These are phyloP conservation scores for Mycena venus DNA, from an alignment of 768 basidiomycete species.

Conservation along the genomic window DNA sequence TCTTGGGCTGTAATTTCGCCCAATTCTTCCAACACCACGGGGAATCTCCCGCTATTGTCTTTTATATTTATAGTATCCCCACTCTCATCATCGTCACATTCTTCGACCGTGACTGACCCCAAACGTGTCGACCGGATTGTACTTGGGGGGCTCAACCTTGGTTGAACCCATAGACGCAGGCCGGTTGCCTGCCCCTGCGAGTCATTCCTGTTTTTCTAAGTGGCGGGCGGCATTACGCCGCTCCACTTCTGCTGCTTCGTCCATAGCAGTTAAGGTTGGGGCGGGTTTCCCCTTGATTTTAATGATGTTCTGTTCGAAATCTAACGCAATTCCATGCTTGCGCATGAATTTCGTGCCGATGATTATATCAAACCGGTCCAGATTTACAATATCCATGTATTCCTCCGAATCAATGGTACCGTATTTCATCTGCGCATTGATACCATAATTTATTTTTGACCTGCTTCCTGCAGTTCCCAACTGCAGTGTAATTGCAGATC, in stretches of 20 bases:
- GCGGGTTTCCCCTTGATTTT: not conserved
- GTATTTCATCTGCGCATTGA: not conserved
- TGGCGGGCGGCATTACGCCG: not conserved
- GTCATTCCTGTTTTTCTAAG: not conserved
- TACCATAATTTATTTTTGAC: not conserved
- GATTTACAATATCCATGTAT: slow-evolving; percentile 3
- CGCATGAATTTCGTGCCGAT: slow-evolving; percentile 1
- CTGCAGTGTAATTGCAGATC: not conserved
- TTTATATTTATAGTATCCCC: not conserved
- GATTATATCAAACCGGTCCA: not conserved
- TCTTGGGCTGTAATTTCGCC: no score
- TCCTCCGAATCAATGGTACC: not conserved
- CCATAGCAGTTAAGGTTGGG: not conserved
- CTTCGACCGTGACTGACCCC: not conserved
- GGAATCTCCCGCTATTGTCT: not conserved
- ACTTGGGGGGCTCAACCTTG: not conserved
- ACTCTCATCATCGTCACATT: not conserved
- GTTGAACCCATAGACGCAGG: not conserved
- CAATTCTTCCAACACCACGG: not conserved
- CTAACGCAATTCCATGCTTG: slow-evolving; percentile 23
- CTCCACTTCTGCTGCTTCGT: not conserved
- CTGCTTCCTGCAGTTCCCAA: not conserved
- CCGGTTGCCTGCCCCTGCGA: not conserved
- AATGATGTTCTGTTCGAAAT: slow-evolving; percentile 39
- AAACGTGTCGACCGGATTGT: not conserved